phyloP scores from a whole-genome alignment of 805 yeast genomes.

The Kluyveromyces aestuarii region DNA sequence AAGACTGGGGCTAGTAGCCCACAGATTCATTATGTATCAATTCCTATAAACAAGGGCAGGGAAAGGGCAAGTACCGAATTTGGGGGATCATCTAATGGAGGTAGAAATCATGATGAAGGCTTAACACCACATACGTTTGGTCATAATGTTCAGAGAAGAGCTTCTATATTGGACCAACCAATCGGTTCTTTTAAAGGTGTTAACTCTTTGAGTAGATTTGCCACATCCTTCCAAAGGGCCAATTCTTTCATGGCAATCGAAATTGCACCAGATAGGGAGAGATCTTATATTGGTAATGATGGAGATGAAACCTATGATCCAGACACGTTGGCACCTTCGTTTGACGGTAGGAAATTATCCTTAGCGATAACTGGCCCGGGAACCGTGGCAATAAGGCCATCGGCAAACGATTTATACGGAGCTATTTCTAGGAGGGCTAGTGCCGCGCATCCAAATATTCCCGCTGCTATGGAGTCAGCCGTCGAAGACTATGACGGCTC shows the following conservation, averaged over 20 bases:
- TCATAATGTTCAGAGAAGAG: slow-evolving; percentile 19
- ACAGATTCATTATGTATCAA: slow-evolving; percentile 25
- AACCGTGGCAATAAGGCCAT: slow-evolving; percentile 18
- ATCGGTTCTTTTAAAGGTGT: slow-evolving; percentile 54
- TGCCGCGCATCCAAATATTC: not conserved
- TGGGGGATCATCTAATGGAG: not conserved
- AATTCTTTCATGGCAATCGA: slow-evolving; percentile 59
- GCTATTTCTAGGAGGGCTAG: slow-evolving; percentile 1
- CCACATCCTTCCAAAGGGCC: slow-evolving; percentile 71
- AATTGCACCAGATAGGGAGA: slow-evolving; percentile 29
- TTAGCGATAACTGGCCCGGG: slow-evolving; percentile 34
- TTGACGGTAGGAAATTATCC: slow-evolving; percentile 55
- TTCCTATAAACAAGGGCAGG: slow-evolving; percentile 20
- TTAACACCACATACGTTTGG: not conserved
- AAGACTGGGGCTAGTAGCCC: not conserved
- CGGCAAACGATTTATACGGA: slow-evolving; percentile 15
- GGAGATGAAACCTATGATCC: slow-evolving; percentile 63
- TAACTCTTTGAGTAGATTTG: slow-evolving; percentile 69
- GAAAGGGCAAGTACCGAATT: slow-evolving; percentile 1
- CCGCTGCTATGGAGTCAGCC: slow-evolving; percentile 10
- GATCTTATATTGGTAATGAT: slow-evolving; percentile 55
- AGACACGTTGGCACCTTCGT: slow-evolving; percentile 55
- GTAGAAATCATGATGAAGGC: not conserved
- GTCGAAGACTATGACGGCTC: slow-evolving; percentile 35
- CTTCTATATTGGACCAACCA: slow-evolving; percentile 35